Evolutionary conservation across 208 protist species (phyloP).

Genomic region (Trypanosoma vivax): DNA sequence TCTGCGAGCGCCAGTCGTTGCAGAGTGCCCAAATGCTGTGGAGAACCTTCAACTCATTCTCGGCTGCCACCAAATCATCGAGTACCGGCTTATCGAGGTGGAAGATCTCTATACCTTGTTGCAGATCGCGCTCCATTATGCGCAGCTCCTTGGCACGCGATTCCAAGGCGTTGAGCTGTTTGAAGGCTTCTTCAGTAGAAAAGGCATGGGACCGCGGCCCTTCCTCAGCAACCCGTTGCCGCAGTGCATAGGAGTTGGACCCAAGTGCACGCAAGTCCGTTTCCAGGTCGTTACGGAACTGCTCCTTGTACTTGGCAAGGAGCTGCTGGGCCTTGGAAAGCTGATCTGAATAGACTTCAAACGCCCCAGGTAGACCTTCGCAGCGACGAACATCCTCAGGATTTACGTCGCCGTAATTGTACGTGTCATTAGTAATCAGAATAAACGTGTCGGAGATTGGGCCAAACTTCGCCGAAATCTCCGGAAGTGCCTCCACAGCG

Average conservation of each 20-base stretch:
- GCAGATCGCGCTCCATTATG: constrained; percentile 64
- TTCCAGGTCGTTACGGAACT: constrained; percentile 92
- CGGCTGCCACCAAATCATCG: constrained; percentile 85
- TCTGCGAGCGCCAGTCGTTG: constrained; percentile 88
- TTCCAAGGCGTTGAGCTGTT: constrained; percentile 67
- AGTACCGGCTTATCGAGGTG: constrained; percentile 87
- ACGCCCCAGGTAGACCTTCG: constrained; percentile 81
- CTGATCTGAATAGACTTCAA: constrained; percentile 80
- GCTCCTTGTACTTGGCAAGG: constrained; percentile 92
- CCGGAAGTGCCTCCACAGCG: constrained; percentile 69
- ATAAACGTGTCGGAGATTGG: constrained; percentile 93
- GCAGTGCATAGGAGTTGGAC: constrained; percentile 73
- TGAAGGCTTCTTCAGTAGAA: constrained; percentile 73
- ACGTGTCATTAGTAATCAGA: constrained; percentile 84
- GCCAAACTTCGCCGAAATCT: constrained; percentile 88
- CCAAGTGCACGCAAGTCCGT: constrained; percentile 82
- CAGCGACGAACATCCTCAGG: constrained; percentile 78
- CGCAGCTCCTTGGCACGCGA: constrained; percentile 65
- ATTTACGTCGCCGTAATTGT: constrained; percentile 75
- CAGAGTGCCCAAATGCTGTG: constrained; percentile 88
- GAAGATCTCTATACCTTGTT: constrained; percentile 95
- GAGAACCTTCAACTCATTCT: constrained; percentile 82
- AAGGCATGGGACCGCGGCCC: constrained; percentile 68
- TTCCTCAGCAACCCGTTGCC: constrained; percentile 80
- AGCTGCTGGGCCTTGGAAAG: constrained; percentile 74